Base-by-base conservation (phyloP, 176 grass and related monocot genomes). In the Zoysia pacifica region DNA sequence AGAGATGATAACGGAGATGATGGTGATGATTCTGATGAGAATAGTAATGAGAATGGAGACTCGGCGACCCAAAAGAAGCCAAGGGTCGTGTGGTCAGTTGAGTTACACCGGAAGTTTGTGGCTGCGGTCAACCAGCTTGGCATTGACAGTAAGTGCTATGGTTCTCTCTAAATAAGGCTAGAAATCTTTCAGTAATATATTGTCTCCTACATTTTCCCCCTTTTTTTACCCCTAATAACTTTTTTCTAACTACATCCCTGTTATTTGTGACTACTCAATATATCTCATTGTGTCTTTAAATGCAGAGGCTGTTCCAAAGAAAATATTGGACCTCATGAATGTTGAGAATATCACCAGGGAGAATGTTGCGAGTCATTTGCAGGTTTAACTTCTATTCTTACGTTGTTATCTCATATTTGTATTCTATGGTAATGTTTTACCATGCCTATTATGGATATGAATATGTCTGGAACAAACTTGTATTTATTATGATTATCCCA, bases 351-450 rank as follows among this genome's bases (percentile, higher is more conserved):
- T 98, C 47, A 98, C 95, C 39, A 89, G 95, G 80, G 95, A 98
- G 85, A 98, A 98, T 86, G 95, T 98, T 52, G 95, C 95, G 28
- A 98, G 95, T 56, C 95, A 98, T 87, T 82, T 98, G 40, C 95
- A 98, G 84, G 95, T 91, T 36, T 65, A 52, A 16, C 77, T 85
- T 77, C 51, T 43, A 1, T 72, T 37, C 19, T 28, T 72, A 58
- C 0, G 1, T 81, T 66, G 6, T 58, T 40, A 41, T 35, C 8
- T 65, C 11, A 28, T 28, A 49, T 82, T 78, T 48, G 5, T 35
- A 35, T 45, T 15, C 2, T 69, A 4, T 19, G 41, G 28, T 46
- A 69, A 70, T n/a, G 14, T 67, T 77, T 63, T 2, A 7, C 4
- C 14, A 71, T 45, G 59, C 67, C 72, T 81, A 51, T 59, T 51